These are phyloP conservation scores for Fonsecaea pugnacius DNA, from an alignment of 2,329 filamentous ascomycete genomes.

Conservation along the genomic window DNA sequence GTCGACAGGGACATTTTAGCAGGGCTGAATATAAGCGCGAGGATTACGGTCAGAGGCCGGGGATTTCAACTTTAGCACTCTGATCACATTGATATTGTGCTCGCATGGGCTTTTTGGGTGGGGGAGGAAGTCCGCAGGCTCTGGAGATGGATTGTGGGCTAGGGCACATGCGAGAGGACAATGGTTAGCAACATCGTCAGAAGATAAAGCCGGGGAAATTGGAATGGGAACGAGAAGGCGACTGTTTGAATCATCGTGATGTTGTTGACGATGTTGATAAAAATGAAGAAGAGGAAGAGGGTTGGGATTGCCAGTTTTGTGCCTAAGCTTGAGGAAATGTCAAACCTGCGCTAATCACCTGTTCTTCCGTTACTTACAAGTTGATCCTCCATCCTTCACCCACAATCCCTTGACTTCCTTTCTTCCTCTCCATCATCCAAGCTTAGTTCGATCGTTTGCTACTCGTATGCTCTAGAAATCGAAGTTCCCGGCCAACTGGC, in stretches of 20 bases:
- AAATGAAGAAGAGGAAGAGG: background rate
- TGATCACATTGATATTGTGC: background rate
- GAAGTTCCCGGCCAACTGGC: too few relatives aligned
- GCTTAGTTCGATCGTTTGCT: too few relatives aligned
- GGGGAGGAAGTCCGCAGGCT: background rate
- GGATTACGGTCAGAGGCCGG: background rate
- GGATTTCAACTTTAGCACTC: background rate
- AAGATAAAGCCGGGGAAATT: background rate
- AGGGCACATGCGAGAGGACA: background rate
- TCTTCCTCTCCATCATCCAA: too few relatives aligned
- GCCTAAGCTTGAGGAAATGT: too few relatives aligned
- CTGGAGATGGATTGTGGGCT: background rate
- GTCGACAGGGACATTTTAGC: background rate
- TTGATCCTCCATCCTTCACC: too few relatives aligned
- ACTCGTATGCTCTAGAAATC: too few relatives aligned
- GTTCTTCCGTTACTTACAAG: too few relatives aligned
- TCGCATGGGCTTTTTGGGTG: background rate
- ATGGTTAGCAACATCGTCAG: background rate
- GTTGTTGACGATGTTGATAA: too few relatives aligned
- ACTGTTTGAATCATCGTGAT: background rate
- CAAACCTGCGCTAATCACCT: too few relatives aligned
- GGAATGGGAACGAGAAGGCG: background rate
- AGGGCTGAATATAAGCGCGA: background rate
- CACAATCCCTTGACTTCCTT: too few relatives aligned
- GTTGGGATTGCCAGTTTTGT: too few relatives aligned